Evolutionary conservation across 176 grass and related monocot genomes (phyloP).

Genomic region (Carex kokanica): DNA sequence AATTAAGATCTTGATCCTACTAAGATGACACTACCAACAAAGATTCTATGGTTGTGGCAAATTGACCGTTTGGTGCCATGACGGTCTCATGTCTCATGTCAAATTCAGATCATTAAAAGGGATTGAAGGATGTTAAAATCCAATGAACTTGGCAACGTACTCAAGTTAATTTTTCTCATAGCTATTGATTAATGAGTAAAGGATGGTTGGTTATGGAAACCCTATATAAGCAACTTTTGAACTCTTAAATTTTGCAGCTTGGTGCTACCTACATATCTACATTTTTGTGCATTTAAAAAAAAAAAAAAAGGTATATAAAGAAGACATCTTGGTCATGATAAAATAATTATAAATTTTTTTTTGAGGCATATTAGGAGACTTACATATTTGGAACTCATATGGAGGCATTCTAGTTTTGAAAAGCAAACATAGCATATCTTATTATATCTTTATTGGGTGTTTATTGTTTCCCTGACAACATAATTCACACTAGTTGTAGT

Average conservation of each 20-base stretch:
- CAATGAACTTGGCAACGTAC: background rate
- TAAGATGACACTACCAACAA: background rate
- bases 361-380: background rate
- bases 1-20: slow-evolving; percentile 2
- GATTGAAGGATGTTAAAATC: background rate
- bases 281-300: background rate
- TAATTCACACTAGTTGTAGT: slow-evolving; percentile 8
- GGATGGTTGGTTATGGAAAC: background rate
- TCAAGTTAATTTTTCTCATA: background rate
- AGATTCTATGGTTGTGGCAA: slow-evolving; percentile 14
- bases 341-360: background rate
- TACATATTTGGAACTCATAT: background rate
- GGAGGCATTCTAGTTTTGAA: slow-evolving; percentile 1
- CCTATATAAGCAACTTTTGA: background rate
- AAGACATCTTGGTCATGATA: background rate
- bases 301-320: background rate
- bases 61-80: slow-evolving; percentile 14
- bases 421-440: background rate
- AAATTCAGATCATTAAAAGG: background rate
- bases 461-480: slow-evolving; percentile 14
- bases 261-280: background rate
- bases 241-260: background rate
- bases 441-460: slow-evolving; percentile 18
- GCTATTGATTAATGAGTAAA: background rate
- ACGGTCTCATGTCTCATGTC: background rate